Conservation (phyloP, 129 eudicot genomes). For the carrot (Daucus carota) region DH1_v3.0 NC_030386.2:26535501-26536000, state of each 20-base stretch:
- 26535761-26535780: no score
- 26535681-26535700: neutral
- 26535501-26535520: constrained; percentile 46
- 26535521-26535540: constrained; percentile 32
- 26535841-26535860: neutral
- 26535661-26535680: constrained; percentile 1
- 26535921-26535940: neutral
- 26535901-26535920: no score
- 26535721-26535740: no score
- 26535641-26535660: neutral
- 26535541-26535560: constrained; percentile 31
- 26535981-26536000: no score
- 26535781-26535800: no score
- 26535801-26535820: no score
- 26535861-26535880: neutral
- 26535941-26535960: neutral
- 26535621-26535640: constrained; percentile 9
- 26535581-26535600: constrained; percentile 23
- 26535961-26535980: no score
- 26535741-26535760: neutral
- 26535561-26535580: constrained; percentile 15
- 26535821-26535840: no score
- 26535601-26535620: constrained; percentile 13
- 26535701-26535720: neutral
- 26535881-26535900: neutral